Percentiles rank a stretch among this genome's conserved stretches.
These are phyloP conservation scores for Albifimbria verrucaria DNA, from an alignment of 2,329 filamentous ascomycete species.

Conservation along the genomic window DNA sequence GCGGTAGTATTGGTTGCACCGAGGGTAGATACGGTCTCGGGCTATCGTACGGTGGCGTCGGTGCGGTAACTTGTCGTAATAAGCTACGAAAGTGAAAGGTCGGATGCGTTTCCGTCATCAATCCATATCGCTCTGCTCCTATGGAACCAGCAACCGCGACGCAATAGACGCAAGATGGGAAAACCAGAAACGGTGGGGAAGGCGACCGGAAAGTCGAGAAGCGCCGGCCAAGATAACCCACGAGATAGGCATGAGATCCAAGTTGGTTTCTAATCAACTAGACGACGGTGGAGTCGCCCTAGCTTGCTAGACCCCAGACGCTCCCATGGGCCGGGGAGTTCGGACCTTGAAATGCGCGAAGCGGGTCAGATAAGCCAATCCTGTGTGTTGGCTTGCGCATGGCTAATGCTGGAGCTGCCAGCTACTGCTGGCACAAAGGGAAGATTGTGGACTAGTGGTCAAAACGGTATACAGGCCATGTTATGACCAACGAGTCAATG, in stretches of 20 bases:
- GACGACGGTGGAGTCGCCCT: not conserved
- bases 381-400: not conserved
- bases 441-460: not conserved
- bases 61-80: not conserved
- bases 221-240: not conserved
- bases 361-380: not conserved
- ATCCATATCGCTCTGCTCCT: no score
- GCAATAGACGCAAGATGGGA: no score
- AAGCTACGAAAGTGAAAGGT: not conserved
- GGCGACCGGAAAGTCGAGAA: not conserved
- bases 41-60: no score
- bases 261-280: not conserved
- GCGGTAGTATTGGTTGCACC: no score
- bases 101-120: not conserved
- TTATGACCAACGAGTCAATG: not conserved
- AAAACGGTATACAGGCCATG: not conserved
- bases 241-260: not conserved
- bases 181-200: not conserved
- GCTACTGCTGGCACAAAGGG: not conserved
- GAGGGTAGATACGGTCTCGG: no score
- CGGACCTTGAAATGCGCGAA: not conserved
- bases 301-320: not conserved
- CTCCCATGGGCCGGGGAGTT: not conserved
- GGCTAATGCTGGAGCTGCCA: not conserved
- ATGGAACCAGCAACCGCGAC: no score